A percentile compares a stretch with the other conserved stretches of the same genome.
Conservation (phyloP, 208 protist genomes). For the Borovskyia barvae region DNA sequence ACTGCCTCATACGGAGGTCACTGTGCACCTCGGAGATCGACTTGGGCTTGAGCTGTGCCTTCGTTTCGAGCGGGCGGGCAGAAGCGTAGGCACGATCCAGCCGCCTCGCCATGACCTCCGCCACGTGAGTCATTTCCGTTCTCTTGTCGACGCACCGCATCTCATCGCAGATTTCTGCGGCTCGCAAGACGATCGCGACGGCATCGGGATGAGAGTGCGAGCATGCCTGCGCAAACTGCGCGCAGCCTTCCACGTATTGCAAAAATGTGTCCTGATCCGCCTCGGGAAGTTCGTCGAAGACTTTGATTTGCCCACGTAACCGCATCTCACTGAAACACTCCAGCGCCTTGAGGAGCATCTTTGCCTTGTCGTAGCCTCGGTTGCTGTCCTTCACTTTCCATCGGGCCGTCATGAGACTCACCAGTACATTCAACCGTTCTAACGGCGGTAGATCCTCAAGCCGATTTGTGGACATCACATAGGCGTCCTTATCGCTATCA, state of each 20-base stretch:
- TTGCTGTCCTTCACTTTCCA: conserved; percentile 85
- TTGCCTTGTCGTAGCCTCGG: conserved; percentile 87
- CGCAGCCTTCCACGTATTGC: conserved; percentile 81
- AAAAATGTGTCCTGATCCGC: conserved; percentile 86
- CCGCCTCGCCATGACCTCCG: conserved; percentile 57
- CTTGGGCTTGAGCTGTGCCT: conserved; percentile 32
- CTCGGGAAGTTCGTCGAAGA: conserved; percentile 65
- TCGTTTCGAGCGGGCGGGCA: conserved; percentile 48
- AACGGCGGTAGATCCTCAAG: conserved; percentile 72
- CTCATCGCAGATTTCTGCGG: conserved; percentile 85
- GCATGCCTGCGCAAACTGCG: conserved; percentile 65
- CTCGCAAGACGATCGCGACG: conserved; percentile 74
- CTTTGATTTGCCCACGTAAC: conserved; percentile 44
- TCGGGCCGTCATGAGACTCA: conserved; percentile 59
- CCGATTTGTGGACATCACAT: conserved; percentile 69
- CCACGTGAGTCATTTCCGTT: conserved; percentile 81
- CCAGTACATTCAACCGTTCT: conserved; percentile 68
- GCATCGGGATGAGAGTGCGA: conserved; percentile 85
- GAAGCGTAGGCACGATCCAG: conserved; percentile 80
- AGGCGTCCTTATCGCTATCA: conserved; percentile 71
- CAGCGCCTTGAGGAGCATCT: conserved; percentile 71
- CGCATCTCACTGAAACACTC: conserved; percentile 92
- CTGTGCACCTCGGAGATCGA: conserved; percentile 38
- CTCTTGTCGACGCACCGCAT: conserved; percentile 83
- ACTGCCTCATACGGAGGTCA: conserved; percentile 24